Conservation (phyloP, 2,329 filamentous ascomycete species). For the Paraphoma sp. region DNA sequence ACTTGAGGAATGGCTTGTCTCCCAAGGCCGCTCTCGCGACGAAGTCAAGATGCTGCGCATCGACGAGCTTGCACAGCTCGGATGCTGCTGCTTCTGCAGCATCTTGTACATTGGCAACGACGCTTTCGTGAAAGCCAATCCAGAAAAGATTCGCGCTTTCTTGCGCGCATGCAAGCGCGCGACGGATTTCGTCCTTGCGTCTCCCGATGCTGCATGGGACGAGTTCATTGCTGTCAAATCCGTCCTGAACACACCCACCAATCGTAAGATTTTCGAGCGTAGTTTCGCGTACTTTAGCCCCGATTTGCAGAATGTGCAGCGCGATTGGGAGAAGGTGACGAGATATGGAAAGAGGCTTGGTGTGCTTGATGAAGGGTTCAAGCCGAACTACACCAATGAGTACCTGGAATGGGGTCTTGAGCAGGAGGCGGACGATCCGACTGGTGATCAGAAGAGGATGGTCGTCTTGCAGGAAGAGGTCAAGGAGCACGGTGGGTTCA, state of each 20-base stretch:
- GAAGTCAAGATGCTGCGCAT: slow-evolving; percentile 84
- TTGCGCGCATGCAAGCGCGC: slow-evolving; percentile 76
- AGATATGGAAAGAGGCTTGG: slow-evolving; percentile 76
- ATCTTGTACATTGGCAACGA: slow-evolving; percentile 84
- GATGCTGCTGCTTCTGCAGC: slow-evolving; percentile 84
- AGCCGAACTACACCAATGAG: slow-evolving; percentile 77
- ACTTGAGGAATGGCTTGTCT: slow-evolving; percentile 75
- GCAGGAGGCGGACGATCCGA: slow-evolving; percentile 69
- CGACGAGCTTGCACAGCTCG: slow-evolving; percentile 78
- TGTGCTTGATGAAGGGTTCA: slow-evolving; percentile 68
- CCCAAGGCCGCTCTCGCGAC: slow-evolving; percentile 66
- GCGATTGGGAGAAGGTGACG: slow-evolving; percentile 81
- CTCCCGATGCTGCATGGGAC: slow-evolving; percentile 68
- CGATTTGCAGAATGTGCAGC: slow-evolving; percentile 75
- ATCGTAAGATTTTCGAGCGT: slow-evolving; percentile 81
- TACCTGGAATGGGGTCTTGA: slow-evolving; percentile 72
- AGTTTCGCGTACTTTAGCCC: slow-evolving; percentile 78
- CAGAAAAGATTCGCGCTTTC: slow-evolving; percentile 71
- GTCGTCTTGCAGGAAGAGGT: slow-evolving; percentile 71
- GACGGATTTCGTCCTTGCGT: slow-evolving; percentile 72
- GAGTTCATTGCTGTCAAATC: slow-evolving; percentile 78
- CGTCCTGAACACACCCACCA: slow-evolving; percentile 70
- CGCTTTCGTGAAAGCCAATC: slow-evolving; percentile 69
- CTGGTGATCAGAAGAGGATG: slow-evolving; percentile 78
- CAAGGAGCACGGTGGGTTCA: slow-evolving; percentile 70